Conservation (phyloP, 1,284 basidiomycete species). For the Leccinum holopus region DNA sequence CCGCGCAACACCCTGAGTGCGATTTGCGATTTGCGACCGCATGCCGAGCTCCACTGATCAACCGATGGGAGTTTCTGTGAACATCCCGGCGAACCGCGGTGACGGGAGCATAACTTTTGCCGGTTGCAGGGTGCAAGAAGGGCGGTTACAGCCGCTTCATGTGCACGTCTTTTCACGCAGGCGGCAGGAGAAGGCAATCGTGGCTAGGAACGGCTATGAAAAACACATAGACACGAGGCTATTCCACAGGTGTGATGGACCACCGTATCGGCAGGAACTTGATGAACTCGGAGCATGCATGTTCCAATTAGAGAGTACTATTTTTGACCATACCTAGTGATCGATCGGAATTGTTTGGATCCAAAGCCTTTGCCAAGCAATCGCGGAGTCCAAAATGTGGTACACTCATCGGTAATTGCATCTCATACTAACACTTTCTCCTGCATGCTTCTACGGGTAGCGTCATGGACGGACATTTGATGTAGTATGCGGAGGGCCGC, state of each 20-base stretch:
- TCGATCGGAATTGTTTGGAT: not conserved
- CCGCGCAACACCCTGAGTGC: not conserved
- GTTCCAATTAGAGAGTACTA: not conserved
- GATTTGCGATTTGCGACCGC: not conserved
- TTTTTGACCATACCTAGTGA: not conserved
- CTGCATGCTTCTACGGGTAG: not conserved
- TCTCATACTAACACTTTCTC: not conserved
- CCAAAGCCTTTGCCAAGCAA: not conserved
- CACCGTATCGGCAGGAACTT: not conserved
- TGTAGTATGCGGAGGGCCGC: not conserved
- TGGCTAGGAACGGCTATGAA: not conserved
- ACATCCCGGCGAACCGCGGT: not conserved
- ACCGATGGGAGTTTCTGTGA: constrained; percentile 1
- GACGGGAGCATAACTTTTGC: not conserved
- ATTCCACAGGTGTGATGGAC: not conserved
- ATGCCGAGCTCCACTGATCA: not conserved
- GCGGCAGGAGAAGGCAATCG: not conserved
- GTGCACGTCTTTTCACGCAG: not conserved
- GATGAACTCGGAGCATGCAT: not conserved
- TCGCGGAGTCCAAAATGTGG: constrained; percentile 1
- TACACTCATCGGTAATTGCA: not conserved
- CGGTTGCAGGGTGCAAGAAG: constrained; percentile 7
- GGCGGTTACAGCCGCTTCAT: not conserved
- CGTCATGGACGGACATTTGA: not conserved
- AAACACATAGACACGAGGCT: constrained; percentile 2